Evolutionary conservation across 768 basidiomycete species (phyloP).

Genomic region (Kondoa subrosea): DNA sequence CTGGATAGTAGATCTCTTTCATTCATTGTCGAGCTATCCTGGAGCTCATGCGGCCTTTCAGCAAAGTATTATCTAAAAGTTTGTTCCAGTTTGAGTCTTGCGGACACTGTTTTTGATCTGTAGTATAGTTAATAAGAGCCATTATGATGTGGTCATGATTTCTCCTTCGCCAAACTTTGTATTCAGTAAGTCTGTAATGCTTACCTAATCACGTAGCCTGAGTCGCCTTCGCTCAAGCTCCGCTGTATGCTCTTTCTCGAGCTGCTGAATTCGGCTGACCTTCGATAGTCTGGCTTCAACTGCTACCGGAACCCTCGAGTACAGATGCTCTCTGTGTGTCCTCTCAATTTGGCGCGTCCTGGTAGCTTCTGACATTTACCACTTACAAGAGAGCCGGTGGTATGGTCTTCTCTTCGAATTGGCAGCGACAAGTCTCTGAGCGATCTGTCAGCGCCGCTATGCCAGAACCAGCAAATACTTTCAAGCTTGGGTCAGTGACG

Average conservation of each 20-base stretch:
- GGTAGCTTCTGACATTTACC: neutral
- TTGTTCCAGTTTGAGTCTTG: conserved; percentile 1
- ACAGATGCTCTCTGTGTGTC: conserved; percentile 61
- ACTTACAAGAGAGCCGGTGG: too few species aligned
- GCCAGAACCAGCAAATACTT: too few species aligned
- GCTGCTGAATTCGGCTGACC: too few species aligned
- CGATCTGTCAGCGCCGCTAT: too few species aligned
- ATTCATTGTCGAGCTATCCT: too few species aligned
- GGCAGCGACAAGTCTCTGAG: too few species aligned
- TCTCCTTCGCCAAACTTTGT: conserved; percentile 18
- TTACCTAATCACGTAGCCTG: conserved; percentile 30
- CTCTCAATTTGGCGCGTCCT: conserved; percentile 35
- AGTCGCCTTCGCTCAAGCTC: too few species aligned
- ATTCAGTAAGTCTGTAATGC: conserved; percentile 17
- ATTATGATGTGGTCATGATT: conserved; percentile 27
- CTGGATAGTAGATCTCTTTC: neutral
- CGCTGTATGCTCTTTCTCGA: too few species aligned
- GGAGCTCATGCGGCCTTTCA: too few species aligned
- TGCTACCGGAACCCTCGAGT: conserved; percentile 69
- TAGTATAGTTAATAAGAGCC: conserved; percentile 26
- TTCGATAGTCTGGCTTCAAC: conserved; percentile 57
- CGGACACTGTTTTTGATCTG: too few species aligned
- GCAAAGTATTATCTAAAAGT: neutral
- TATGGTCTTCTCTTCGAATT: too few species aligned
- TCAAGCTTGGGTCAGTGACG: too few species aligned